Conservation (phyloP, 495 filamentous ascomycete species). For the Neurospora tetraspora region DNA sequence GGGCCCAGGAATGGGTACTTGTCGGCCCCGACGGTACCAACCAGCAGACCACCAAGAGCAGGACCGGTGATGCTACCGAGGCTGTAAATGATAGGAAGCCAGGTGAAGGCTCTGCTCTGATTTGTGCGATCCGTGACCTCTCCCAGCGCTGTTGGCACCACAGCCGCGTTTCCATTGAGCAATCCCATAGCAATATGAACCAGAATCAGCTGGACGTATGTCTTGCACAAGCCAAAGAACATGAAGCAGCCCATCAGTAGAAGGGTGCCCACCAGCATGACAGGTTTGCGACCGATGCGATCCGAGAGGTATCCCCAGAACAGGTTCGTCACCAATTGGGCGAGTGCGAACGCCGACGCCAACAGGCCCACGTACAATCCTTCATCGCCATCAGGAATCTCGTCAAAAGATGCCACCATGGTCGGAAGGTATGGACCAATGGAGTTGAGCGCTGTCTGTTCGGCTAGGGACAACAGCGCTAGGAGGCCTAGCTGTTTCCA, state of each 20-base stretch:
- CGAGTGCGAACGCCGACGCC: conserved; percentile 82
- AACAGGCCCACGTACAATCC: conserved; percentile 86
- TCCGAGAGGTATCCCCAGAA: conserved; percentile 92
- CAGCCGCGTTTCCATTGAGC: conserved; percentile 77
- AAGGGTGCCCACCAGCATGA: conserved; percentile 78
- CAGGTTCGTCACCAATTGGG: conserved; percentile 85
- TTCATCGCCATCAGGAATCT: conserved; percentile 57
- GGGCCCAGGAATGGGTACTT: conserved; percentile 75
- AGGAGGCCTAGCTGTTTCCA: conserved; percentile 73
- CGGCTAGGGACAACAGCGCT: conserved; percentile 78
- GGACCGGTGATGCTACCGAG: conserved; percentile 90
- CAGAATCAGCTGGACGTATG: conserved; percentile 67
- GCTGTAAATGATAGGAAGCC: conserved; percentile 87
- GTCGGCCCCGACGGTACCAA: conserved; percentile 43
- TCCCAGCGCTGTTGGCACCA: conserved; percentile 86
- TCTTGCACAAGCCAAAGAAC: conserved; percentile 80
- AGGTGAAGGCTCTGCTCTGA: conserved; percentile 83
- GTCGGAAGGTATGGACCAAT: conserved; percentile 93
- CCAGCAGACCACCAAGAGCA: conserved; percentile 74
- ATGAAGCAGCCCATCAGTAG: conserved; percentile 72
- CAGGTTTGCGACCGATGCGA: conserved; percentile 81
- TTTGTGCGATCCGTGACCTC: conserved; percentile 94
- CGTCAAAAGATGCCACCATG: conserved; percentile 80
- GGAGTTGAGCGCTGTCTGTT: conserved; percentile 93
- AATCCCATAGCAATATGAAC: conserved; percentile 87